Evolutionary conservation across 2,329 filamentous ascomycete species (phyloP), one percentile per base, ranked within the genome.

Genomic region (Thelonectria discophora): DNA sequence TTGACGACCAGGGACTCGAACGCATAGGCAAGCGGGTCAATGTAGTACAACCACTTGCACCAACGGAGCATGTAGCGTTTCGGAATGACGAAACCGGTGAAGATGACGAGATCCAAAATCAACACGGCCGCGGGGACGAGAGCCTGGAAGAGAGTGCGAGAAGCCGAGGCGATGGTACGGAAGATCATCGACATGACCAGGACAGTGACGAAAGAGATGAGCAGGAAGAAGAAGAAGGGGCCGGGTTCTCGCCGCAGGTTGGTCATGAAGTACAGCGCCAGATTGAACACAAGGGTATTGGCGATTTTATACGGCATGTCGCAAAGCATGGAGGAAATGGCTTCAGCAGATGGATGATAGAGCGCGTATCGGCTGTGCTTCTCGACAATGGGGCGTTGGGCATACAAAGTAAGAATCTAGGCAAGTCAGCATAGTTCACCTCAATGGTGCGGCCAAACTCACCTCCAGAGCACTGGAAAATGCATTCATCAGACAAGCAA

Each of bases 361-460:
- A 97, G 83, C 17, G 93, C 93, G 74, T 97, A 97, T 60, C 90
- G 88, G 58, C 84, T 80, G 70, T 97, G 94, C 75, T 97, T 97
- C 74, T 97, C 93, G 62, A 97, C 92, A 70, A 97, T 97, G 1
- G 91, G 90, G 39, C 94, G 90, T 84, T 97, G 93, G 2, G 91
- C 87, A 74, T 95, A 97, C 5, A 97, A 84, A 0, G 91, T 93
- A 34, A 95, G 78, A 73, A 97, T 95, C 82, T 89, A 0, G 3
- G 0, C 2, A 0, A n/a, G 58, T 64, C 11, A 62, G 60, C 2
- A 46, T 1, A 21, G 45, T 39, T 12, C 9, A 40, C 3, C 3
- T 5, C 4, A 12, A 18, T 1, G 13, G 18, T 12, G 2, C 32
- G 15, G 8, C n/a, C 8, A 15, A 9, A 65, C 79, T 66, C 69